Evolutionary conservation across 2,329 filamentous ascomycete species (phyloP).

Genomic region (Epichloe sp.): DNA sequence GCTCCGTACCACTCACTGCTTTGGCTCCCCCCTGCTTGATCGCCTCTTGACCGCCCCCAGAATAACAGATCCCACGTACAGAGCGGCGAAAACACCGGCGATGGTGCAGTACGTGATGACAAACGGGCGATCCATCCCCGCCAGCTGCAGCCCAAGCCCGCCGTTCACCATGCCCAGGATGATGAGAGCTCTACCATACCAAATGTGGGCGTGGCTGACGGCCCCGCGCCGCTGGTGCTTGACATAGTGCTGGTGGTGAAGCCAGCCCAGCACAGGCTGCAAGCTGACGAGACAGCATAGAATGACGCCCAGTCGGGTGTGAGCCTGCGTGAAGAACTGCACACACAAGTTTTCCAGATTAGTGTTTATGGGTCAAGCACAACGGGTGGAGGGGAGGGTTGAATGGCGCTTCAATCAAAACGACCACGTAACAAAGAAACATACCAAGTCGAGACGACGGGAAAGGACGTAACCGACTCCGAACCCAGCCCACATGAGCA

Average conservation of each 20-base stretch:
- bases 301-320: slow-evolving; percentile 43
- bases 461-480: slow-evolving; percentile 40
- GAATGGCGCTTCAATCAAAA: background rate
- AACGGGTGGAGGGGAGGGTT: no score
- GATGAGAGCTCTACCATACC: slow-evolving; percentile 47
- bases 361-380: no score
- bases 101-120: slow-evolving; percentile 44
- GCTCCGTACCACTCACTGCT: background rate
- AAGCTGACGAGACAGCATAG: slow-evolving; percentile 40
- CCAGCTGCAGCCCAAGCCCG: slow-evolving; percentile 44
- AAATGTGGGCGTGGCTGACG: slow-evolving; percentile 46
- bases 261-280: slow-evolving; percentile 43
- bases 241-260: slow-evolving; percentile 43
- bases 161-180: slow-evolving; percentile 49
- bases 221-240: slow-evolving; percentile 32
- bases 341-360: no score
- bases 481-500: slow-evolving; percentile 48
- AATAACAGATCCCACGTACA: slow-evolving; percentile 24
- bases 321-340: slow-evolving; percentile 39
- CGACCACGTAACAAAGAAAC: slow-evolving; percentile 12
- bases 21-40: background rate
- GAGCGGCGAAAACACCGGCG: slow-evolving; percentile 32
- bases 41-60: background rate
- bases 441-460: slow-evolving; percentile 27
- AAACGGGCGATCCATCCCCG: slow-evolving; percentile 25